These are phyloP conservation scores for Penicillium samsonianum DNA, from an alignment of 495 filamentous ascomycete genomes.

Conservation along the genomic window DNA sequence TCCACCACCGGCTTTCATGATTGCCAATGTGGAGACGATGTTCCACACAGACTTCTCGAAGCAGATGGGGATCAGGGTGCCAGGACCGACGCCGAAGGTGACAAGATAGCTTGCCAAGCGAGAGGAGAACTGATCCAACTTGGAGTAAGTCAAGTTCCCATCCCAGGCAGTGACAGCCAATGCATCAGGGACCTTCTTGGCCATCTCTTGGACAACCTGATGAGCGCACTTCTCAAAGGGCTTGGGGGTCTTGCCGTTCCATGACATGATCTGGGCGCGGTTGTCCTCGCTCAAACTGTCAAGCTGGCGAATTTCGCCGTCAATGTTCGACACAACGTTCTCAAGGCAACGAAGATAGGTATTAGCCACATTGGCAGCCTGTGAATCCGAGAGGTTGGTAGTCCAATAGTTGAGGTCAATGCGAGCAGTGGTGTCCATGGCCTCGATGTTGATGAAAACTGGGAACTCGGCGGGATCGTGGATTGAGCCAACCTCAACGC, in stretches of 20 bases:
- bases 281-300: constrained; percentile 41
- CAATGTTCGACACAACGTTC: constrained; percentile 41
- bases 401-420: constrained; percentile 63
- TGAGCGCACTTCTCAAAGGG: constrained; percentile 44
- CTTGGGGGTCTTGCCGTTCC: constrained; percentile 46
- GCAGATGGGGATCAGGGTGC: constrained; percentile 39
- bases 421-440: constrained; percentile 41
- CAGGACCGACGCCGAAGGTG: constrained; percentile 41
- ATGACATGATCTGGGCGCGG: constrained; percentile 39
- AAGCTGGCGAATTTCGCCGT: constrained; percentile 38
- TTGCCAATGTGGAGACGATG: constrained; percentile 40
- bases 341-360: constrained; percentile 49
- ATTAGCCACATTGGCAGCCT: constrained; percentile 53
- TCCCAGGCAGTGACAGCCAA: constrained; percentile 53
- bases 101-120: constrained; percentile 47
- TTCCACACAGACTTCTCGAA: constrained; percentile 46
- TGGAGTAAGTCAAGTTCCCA: constrained; percentile 49
- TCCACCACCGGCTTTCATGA: constrained; percentile 48
- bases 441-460: constrained; percentile 57
- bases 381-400: constrained; percentile 45
- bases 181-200: constrained; percentile 34
- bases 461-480: constrained; percentile 60
- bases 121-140: constrained; percentile 49
- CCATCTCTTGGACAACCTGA: constrained; percentile 44
- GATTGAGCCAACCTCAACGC: constrained; percentile 42